Base-by-base conservation (phyloP, 768 basidiomycete species). In the Postia placenta region DNA sequence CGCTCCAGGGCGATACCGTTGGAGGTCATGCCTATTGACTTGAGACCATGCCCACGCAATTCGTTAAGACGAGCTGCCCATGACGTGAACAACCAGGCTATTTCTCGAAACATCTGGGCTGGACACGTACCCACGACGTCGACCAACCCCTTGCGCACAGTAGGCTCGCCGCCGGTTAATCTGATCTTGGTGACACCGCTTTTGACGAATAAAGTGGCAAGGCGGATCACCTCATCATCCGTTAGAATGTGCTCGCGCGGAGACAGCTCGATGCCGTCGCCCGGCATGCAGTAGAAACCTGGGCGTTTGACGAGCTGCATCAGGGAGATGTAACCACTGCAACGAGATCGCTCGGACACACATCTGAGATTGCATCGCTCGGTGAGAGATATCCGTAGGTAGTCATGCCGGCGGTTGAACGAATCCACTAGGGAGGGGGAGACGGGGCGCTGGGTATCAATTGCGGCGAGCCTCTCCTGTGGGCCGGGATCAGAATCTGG, bases 201-300 rank as follows among this genome's bases (percentile, higher is more conserved):
- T 57, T 72, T 73, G 0, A 94, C 89, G 55, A 94, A 95, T 15
- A 94, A 67, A 15, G 73, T 66, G 4, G 87, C 85, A 1, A 92
- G 73, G 42, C 85, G 79, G 36, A 87, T 62, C 24, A 93, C 67
- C 62, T 94, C 90, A 44, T 81, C 76, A 53, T 91, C 82, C 0
- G 85, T 81, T 33, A 94, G 74, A 49, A 91, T 74, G 50, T 86
- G 74, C 9, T 72, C 71, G 27, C 70, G 69, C 2, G 89, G 91
- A 11, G 87, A 83, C 23, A 92, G 73, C 45, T 85, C 77, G 4
- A 92, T 69, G 26, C 90, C 89, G 60, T 86, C 81, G 45, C 74
- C 78, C 2, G 90, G 91, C 91, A 93, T 94, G 60, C 90, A 93
- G 62, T 94, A 94, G 58, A 91, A 91, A 57, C 90, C 88, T 93